phyloP scores from a whole-genome alignment of 805 yeast species.

The Ogataea methanolica region DNA sequence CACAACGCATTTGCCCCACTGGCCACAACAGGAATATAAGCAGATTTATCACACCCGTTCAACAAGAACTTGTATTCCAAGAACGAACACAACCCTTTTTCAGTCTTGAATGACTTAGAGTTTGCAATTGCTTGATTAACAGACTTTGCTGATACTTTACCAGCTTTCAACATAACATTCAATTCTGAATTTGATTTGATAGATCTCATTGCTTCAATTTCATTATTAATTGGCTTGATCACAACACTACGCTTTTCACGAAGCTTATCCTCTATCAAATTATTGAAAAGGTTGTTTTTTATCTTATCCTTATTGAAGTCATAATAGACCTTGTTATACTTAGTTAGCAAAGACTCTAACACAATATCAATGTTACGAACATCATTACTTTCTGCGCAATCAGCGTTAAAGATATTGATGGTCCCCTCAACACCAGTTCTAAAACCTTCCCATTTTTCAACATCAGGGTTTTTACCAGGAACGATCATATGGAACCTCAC shows the following conservation, averaged over 20 bases:
- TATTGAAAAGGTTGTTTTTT: slow-evolving; percentile 9
- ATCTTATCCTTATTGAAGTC: slow-evolving; percentile 33
- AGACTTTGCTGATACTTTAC: slow-evolving; percentile 76
- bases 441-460: slow-evolving; percentile 94
- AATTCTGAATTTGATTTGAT: slow-evolving; percentile 77
- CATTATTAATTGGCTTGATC: slow-evolving; percentile 38
- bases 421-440: slow-evolving; percentile 86
- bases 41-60: slow-evolving; percentile 87
- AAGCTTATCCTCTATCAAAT: slow-evolving; percentile 23
- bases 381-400: slow-evolving; percentile 53
- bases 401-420: slow-evolving; percentile 82
- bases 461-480: slow-evolving; percentile 70
- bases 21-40: slow-evolving; percentile 95
- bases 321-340: slow-evolving; percentile 49
- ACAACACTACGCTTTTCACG: slow-evolving; percentile 29
- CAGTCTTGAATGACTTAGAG: slow-evolving; percentile 49
- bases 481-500: slow-evolving; percentile 73
- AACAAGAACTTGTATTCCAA: slow-evolving; percentile 76
- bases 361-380: slow-evolving; percentile 32
- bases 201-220: slow-evolving; percentile 50
- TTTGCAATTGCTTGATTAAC: slow-evolving; percentile 77
- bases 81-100: slow-evolving; percentile 72
- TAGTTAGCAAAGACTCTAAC: slow-evolving; percentile 41
- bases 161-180: slow-evolving; percentile 74
- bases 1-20: slow-evolving; percentile 86